A percentile compares a stretch with the other conserved stretches of the same genome.
phyloP scores from a whole-genome alignment of 805 yeast species.

The Cyberlindnera euphorbiiphila region DNA sequence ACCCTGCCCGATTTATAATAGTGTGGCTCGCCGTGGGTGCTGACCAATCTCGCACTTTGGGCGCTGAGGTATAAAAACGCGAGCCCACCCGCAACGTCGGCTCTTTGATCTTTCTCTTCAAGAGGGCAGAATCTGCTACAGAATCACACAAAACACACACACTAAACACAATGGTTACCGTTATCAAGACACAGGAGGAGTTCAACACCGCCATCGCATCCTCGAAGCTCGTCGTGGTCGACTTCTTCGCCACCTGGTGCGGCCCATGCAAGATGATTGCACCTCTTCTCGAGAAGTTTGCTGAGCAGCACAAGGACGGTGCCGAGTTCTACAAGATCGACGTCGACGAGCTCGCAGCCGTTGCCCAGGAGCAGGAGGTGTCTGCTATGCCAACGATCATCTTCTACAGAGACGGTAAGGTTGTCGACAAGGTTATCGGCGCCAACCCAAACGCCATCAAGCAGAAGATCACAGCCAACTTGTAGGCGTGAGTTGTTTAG shows the following conservation, averaged over 20 bases:
- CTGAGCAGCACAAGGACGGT: constrained; percentile 48
- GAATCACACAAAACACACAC: constrained; percentile 1
- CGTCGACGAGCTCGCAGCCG: constrained; percentile 76
- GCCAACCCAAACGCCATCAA: constrained; percentile 86
- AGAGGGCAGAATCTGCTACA: not conserved
- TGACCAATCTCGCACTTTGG: too few relatives aligned
- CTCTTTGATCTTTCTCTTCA: too few relatives aligned
- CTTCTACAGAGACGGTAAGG: constrained; percentile 79
- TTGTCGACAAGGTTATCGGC: constrained; percentile 78
- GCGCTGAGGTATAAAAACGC: too few relatives aligned
- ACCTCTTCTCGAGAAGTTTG: constrained; percentile 83
- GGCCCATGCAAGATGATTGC: constrained; percentile 99
- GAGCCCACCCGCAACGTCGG: too few relatives aligned
- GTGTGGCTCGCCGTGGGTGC: too few relatives aligned
- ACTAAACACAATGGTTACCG: constrained; percentile 46
- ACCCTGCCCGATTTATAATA: too few relatives aligned
- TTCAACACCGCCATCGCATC: constrained; percentile 61
- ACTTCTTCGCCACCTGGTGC: constrained; percentile 97
- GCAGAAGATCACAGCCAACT: constrained; percentile 54
- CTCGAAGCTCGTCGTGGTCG: constrained; percentile 82
- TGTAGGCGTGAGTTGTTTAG: too few relatives aligned
- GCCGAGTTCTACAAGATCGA: constrained; percentile 87
- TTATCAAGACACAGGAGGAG: constrained; percentile 48
- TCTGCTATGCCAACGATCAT: constrained; percentile 66
- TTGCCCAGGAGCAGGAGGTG: constrained; percentile 63